Evolutionary conservation across 2,329 filamentous ascomycete species (phyloP).

Genomic region (Penicillium glabrum): DNA sequence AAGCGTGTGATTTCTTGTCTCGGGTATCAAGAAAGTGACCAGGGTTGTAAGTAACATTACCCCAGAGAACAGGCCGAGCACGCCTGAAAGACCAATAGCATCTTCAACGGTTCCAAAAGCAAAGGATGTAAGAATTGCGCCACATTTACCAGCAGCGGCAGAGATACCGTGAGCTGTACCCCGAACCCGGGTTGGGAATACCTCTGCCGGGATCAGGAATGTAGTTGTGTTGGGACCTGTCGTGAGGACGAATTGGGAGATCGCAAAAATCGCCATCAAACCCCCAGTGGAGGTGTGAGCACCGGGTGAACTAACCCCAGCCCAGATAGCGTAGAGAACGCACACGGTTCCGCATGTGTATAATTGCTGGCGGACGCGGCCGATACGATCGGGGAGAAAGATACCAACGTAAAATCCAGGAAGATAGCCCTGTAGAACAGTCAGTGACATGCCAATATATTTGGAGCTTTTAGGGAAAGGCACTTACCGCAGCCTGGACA

Average conservation of each 20-base stretch:
- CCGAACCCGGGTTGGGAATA: slow-evolving; percentile 62
- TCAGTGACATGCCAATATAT: neutral
- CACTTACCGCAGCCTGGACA: slow-evolving; percentile 17
- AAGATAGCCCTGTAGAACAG: slow-evolving; percentile 15
- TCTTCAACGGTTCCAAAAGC: slow-evolving; percentile 26
- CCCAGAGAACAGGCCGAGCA: slow-evolving; percentile 23
- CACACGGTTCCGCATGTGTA: slow-evolving; percentile 19
- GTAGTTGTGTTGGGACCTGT: slow-evolving; percentile 59
- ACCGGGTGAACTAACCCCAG: slow-evolving; percentile 20
- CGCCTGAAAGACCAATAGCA: slow-evolving; percentile 18
- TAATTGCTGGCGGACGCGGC: slow-evolving; percentile 23
- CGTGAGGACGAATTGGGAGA: slow-evolving; percentile 29
- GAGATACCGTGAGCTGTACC: slow-evolving; percentile 63
- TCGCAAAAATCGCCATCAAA: slow-evolving; percentile 28
- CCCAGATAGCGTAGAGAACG: slow-evolving; percentile 31
- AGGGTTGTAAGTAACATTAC: slow-evolving; percentile 23
- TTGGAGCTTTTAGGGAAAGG: neutral
- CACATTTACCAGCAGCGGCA: slow-evolving; percentile 60
- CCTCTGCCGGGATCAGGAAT: slow-evolving; percentile 62
- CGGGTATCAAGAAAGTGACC: slow-evolving; percentile 26
- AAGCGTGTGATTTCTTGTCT: slow-evolving; percentile 27
- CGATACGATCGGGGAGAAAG: slow-evolving; percentile 24
- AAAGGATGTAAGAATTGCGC: slow-evolving; percentile 45
- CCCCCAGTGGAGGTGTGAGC: slow-evolving; percentile 25
- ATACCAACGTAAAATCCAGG: slow-evolving; percentile 25